phyloP scores from a whole-genome alignment of 2,329 filamentous ascomycete species.

The Arthroderma uncinatum region DNA sequence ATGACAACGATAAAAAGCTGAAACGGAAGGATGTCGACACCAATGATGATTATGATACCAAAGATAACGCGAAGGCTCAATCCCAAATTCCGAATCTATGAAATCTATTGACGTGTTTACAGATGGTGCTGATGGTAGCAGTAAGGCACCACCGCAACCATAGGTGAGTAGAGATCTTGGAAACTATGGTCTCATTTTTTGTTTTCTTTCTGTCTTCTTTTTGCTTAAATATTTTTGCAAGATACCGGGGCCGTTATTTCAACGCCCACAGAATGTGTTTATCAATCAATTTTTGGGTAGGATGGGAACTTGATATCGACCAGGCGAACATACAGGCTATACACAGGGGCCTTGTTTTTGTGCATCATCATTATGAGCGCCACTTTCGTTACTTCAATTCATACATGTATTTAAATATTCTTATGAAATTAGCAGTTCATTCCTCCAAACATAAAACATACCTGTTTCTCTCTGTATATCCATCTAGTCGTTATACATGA shows the following conservation, averaged over 20 bases:
- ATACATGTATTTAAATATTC: constrained; percentile 1
- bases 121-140: neutral
- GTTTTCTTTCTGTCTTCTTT: neutral
- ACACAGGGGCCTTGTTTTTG: neutral
- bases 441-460: neutral
- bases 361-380: neutral
- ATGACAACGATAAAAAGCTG: neutral
- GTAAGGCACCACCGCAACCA: neutral
- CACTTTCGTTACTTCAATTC: neutral
- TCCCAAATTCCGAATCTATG: neutral
- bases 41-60: constrained; percentile 2
- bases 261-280: neutral
- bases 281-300: neutral
- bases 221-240: neutral
- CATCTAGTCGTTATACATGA: neutral
- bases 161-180: neutral
- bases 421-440: neutral
- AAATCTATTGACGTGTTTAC: neutral
- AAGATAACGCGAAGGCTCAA: neutral
- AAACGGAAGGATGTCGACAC: neutral
- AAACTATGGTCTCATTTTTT: neutral
- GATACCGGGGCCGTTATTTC: neutral
- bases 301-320: neutral
- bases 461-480: neutral
- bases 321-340: neutral